phyloP scores from a whole-genome alignment of 2,329 filamentous ascomycete genomes.

The Chaetomiaceae sp. region DNA sequence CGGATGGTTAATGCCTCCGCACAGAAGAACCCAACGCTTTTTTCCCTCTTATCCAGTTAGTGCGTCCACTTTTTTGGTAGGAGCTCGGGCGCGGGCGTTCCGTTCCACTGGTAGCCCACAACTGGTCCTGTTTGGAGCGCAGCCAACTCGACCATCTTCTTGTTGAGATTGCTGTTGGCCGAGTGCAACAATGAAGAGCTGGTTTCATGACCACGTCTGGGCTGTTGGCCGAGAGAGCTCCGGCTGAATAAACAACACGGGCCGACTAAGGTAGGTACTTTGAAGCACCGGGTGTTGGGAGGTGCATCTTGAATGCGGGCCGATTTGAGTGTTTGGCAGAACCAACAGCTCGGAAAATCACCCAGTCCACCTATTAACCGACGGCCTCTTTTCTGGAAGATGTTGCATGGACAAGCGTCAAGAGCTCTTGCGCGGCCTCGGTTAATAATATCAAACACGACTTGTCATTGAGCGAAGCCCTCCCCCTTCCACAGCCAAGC shows the following conservation, averaged over 20 bases:
- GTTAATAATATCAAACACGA: background rate
- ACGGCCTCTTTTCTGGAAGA: background rate
- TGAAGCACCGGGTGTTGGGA: background rate
- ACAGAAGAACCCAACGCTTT: no score
- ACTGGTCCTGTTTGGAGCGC: background rate
- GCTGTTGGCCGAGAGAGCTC: background rate
- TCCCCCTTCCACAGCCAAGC: no score
- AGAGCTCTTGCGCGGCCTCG: background rate
- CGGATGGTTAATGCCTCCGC: no score
- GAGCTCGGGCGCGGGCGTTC: background rate
- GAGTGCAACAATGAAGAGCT: no score
- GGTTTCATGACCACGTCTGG: no score
- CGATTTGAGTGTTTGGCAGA: slow-evolving; percentile 1
- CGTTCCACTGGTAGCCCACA: background rate
- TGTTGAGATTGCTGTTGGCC: no score
- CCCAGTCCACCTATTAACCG: slow-evolving; percentile 1
- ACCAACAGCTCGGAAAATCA: slow-evolving; percentile 6
- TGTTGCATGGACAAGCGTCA: background rate
- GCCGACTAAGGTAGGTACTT: background rate
- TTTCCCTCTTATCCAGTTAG: no score
- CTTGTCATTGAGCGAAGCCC: no score
- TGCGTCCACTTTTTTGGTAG: background rate
- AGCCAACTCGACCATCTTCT: background rate
- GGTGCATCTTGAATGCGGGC: background rate
- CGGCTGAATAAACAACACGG: slow-evolving; percentile 4